Evolutionary conservation across 805 yeast genomes (phyloP).

Genomic region (Starmera quercuum): DNA sequence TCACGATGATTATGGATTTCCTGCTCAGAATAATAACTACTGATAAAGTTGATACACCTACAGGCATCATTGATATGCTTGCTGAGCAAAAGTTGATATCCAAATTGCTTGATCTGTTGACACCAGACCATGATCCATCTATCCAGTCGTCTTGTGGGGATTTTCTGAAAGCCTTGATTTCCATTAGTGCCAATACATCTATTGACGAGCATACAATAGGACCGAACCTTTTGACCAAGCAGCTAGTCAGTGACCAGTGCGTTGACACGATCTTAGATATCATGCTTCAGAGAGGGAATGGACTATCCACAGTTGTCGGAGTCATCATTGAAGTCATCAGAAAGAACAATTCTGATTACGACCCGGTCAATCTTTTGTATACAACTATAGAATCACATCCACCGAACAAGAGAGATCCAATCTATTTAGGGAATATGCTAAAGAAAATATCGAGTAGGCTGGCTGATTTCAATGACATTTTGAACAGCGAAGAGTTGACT

Average conservation of each 20-base stretch:
- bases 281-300: constrained; percentile 66
- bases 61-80: constrained; percentile 78
- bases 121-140: constrained; percentile 49
- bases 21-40: constrained; percentile 83
- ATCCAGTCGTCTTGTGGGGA: constrained; percentile 91
- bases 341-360: constrained; percentile 94
- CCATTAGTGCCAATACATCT: constrained; percentile 91
- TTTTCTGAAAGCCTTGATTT: constrained; percentile 84
- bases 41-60: constrained; percentile 81
- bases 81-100: constrained; percentile 68
- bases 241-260: constrained; percentile 65
- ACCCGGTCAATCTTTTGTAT: constrained; percentile 68
- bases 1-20: constrained; percentile 89
- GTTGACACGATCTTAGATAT: constrained; percentile 57
- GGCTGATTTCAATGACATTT: constrained; percentile 43
- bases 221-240: constrained; percentile 85
- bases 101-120: constrained; percentile 59
- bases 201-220: constrained; percentile 78
- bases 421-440: constrained; percentile 80
- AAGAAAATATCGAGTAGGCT: constrained; percentile 62
- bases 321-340: constrained; percentile 89
- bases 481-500: constrained; percentile 10
- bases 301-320: constrained; percentile 85
- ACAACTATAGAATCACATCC: constrained; percentile 76
- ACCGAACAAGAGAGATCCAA: constrained; percentile 85